Evolutionary conservation across 768 basidiomycete species (phyloP), one percentile per base, ranked within the genome.

Genomic region (Chiua virens): DNA sequence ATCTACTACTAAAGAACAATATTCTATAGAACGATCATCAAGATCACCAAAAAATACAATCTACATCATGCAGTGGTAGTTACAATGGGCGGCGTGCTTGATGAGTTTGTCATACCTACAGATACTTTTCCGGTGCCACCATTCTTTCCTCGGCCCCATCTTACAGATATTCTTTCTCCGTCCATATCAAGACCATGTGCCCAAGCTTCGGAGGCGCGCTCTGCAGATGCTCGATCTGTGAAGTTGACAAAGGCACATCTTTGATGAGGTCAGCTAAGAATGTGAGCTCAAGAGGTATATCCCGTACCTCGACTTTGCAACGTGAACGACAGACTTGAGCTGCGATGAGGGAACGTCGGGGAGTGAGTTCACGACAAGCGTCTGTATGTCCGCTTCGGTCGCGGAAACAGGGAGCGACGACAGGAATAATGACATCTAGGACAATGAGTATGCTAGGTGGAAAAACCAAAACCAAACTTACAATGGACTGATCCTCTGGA

Each of bases 221-320:
- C 97, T 15, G 97, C 95, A n/a, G 81, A 76, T 7, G 75, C 63
- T 18, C 97, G 80, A 47, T 88, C 82, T 58, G 79, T 85, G 75
- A 98, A 98, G 69, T 98, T 98, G 47, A 97, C 80, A 69, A 99
- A 99, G 1, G 96, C 97, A 71, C 94, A 96, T 69, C 90, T 90
- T 52, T 15, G 36, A 18, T 46, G 18, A 18, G 6, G n/a, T 57
- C 42, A 51, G 45, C 47, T 7, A 27, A 2, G 1, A 10, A 11
- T 13, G 27, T 4, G n/a, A 21, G 45, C 23, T 34, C 0, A 13
- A 21, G 4, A 13, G 20, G 17, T 17, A 10, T 14, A 32, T 36
- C n/a, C 64, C 73, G 10, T 55, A 87, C 83, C 82, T 80, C 54
- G 89, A 84, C 69, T 92, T 90, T 34, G 83, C 80, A 6, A 96